These are phyloP conservation scores for Alternaria arbusti DNA, from an alignment of 2,329 filamentous ascomycete genomes.

Conservation along the genomic window DNA sequence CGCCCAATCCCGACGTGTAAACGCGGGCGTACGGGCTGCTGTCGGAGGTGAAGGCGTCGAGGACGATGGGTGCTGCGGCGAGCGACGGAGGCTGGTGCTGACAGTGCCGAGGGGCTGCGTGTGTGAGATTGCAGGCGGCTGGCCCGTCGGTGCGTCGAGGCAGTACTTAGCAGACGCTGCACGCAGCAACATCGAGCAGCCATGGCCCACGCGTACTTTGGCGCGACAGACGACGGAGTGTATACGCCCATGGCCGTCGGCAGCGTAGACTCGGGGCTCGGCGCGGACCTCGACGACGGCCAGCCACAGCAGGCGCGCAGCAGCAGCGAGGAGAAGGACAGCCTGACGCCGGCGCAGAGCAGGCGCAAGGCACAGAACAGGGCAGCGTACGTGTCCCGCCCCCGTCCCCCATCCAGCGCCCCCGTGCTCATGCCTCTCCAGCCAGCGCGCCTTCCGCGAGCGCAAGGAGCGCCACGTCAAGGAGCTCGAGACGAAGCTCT, in stretches of 20 bases:
- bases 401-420: not conserved
- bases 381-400: constrained; percentile 65
- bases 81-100: not conserved
- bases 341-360: constrained; percentile 58
- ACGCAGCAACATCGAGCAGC: constrained; percentile 3
- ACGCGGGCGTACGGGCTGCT: not conserved
- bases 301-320: constrained; percentile 44
- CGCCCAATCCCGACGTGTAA: not conserved
- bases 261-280: constrained; percentile 53
- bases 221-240: constrained; percentile 13
- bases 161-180: not conserved
- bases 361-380: constrained; percentile 73
- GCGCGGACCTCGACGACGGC: constrained; percentile 48
- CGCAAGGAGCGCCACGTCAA: constrained; percentile 94
- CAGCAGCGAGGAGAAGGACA: constrained; percentile 57
- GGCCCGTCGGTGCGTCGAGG: not conserved
- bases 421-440: constrained; percentile 47
- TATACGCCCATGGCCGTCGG: too few species aligned
- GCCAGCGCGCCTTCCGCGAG: constrained; percentile 94
- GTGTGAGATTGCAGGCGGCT: not conserved
- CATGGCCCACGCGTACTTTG: constrained; percentile 67
- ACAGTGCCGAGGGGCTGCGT: not conserved
- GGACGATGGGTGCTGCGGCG: not conserved
- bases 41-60: not conserved
- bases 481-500: constrained; percentile 87